Percentiles rank a stretch among this genome's conserved stretches.
These are phyloP conservation scores for Pyricularia pennisetigena DNA, from an alignment of 2,329 filamentous ascomycete genomes.

Conservation along the genomic window DNA sequence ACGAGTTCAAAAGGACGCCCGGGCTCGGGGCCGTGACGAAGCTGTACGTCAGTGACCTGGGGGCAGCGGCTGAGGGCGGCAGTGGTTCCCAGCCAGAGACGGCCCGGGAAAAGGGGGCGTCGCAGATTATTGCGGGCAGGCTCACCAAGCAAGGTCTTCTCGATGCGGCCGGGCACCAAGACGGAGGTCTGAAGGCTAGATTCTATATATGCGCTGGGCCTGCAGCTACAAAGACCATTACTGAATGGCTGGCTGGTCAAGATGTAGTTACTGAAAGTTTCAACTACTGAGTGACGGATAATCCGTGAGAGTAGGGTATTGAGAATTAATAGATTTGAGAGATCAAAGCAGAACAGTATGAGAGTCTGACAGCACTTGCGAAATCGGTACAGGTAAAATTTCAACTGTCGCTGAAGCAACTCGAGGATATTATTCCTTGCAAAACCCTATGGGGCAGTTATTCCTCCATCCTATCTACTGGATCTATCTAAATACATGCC, in stretches of 20 bases:
- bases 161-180: constrained; percentile 16
- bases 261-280: constrained; percentile 51
- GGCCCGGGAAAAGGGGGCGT: constrained; percentile 22
- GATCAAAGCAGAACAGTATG: neutral
- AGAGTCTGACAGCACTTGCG: neutral
- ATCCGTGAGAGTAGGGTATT: neutral
- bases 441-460: neutral
- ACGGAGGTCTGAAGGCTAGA: constrained; percentile 27
- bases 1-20: constrained; percentile 43
- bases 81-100: constrained; percentile 23
- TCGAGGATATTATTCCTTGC: neutral
- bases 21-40: constrained; percentile 40
- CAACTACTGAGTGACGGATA: constrained; percentile 33
- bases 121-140: constrained; percentile 24
- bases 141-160: constrained; percentile 30
- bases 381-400: neutral
- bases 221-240: constrained; percentile 27
- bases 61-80: constrained; percentile 13
- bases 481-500: neutral
- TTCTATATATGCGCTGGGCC: constrained; percentile 42
- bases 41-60: constrained; percentile 54
- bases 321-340: neutral
- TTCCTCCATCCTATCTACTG: neutral
- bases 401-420: neutral
- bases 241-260: constrained; percentile 44